Evolutionary conservation across 495 filamentous ascomycete genomes (phyloP).

Genomic region (Apiosordaria backusii): DNA sequence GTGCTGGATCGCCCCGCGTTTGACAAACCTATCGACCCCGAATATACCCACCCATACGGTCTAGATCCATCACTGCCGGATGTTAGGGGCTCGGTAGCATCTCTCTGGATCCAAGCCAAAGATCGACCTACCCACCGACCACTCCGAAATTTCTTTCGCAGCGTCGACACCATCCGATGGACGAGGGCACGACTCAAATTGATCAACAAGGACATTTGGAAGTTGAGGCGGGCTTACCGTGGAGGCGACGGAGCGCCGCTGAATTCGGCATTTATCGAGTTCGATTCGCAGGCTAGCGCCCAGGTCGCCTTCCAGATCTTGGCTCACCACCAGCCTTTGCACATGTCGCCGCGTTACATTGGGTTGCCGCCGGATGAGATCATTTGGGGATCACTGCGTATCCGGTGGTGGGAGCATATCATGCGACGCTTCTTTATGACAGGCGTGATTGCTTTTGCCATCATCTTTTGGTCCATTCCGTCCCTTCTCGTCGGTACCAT

Average conservation of each 20-base stretch:
- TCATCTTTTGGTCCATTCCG: conserved; percentile 90
- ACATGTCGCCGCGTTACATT: conserved; percentile 81
- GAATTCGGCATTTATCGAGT: conserved; percentile 78
- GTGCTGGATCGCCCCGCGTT: conserved; percentile 14
- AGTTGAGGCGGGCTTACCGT: conserved; percentile 48
- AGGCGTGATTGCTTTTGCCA: conserved; percentile 60
- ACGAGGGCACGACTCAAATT: conserved; percentile 69
- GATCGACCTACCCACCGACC: conserved; percentile 48
- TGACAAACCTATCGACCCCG: conserved; percentile 21
- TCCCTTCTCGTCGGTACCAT: conserved; percentile 73
- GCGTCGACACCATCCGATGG: conserved; percentile 83
- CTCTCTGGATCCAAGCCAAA: conserved; percentile 70
- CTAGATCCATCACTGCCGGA: conserved; percentile 37
- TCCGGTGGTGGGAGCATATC: conserved; percentile 77
- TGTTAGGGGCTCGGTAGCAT: conserved; percentile 65
- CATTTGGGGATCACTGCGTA: conserved; percentile 77
- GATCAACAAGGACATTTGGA: conserved; percentile 67
- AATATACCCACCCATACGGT: conserved; percentile 41
- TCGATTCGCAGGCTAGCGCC: conserved; percentile 68
- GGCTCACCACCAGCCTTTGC: conserved; percentile 72
- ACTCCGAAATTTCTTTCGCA: conserved; percentile 51
- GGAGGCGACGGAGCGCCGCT: conserved; percentile 48
- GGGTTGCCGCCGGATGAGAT: conserved; percentile 75
- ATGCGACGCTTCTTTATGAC: conserved; percentile 63
- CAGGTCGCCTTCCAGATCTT: conserved; percentile 80